phyloP scores from a whole-genome alignment of 1,284 basidiomycete genomes.

The Cryptococcus sp. region DNA sequence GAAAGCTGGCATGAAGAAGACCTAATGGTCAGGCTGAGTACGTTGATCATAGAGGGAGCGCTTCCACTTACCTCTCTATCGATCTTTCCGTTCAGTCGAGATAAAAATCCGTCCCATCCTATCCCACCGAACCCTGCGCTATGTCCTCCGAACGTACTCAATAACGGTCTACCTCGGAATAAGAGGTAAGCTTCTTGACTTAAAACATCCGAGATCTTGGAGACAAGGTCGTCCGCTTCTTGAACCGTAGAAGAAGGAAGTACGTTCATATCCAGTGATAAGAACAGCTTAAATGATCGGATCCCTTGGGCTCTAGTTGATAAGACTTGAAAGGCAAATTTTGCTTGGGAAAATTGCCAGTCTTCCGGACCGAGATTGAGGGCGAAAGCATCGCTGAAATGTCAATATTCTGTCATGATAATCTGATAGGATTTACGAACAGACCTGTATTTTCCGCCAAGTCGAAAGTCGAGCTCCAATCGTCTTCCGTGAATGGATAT shows the following conservation, averaged over 20 bases:
- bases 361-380: constrained; percentile 46
- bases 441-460: constrained; percentile 37
- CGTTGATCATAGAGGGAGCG: not conserved
- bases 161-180: constrained; percentile 22
- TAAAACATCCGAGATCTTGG: constrained; percentile 16
- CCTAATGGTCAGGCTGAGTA: constrained; percentile 9
- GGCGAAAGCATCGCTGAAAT: constrained; percentile 41
- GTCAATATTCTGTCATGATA: not conserved
- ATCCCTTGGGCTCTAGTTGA: not conserved
- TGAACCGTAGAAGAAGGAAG: constrained; percentile 19
- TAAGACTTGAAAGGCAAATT: constrained; percentile 28
- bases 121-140: constrained; percentile 26
- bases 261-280: constrained; percentile 46
- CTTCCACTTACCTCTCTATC: constrained; percentile 19
- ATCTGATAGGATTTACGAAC: constrained; percentile 13
- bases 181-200: constrained; percentile 4
- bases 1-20: constrained; percentile 46
- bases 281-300: constrained; percentile 28
- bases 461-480: constrained; percentile 41
- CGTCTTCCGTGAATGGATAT: constrained; percentile 37
- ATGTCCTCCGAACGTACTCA: constrained; percentile 43
- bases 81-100: constrained; percentile 15
- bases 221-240: constrained; percentile 20
- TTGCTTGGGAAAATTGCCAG: constrained; percentile 45
- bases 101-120: constrained; percentile 37